Base-by-base conservation (phyloP, 805 yeast species). In the Cyberlindnera subsufficiens region DNA sequence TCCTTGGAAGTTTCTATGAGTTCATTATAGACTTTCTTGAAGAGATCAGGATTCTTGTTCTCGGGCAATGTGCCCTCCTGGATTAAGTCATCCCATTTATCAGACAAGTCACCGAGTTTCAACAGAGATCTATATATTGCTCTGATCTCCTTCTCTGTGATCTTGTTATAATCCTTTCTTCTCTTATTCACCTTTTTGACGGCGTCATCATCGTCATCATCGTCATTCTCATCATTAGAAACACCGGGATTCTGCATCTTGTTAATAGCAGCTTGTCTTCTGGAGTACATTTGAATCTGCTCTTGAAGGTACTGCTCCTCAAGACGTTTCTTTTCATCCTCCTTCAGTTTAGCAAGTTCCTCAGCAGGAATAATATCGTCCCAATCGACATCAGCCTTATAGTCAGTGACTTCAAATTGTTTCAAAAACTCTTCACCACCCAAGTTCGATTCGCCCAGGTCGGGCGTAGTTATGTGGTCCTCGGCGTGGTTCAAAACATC, bases 321-420 rank as follows among this genome's bases (percentile, higher is more conserved):
- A 36, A 82, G 76, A 40, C 85, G 75, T 60, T 80, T 83, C 71
- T 84, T 82, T 60, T 93, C 99, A 43, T 89, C 96, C 50, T 86
- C 96, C 61, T 93, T 93, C 54, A 93, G 72, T 60, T 85, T 87
- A 46, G 80, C 75, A 50, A 95, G 71, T 63, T 93, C 99, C 36
- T 86, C 96, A 51, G 87, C 90, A 0, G 99, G 99, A 56, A 93
- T 93, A 54, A 93, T 93, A 63, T 93, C 99, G 67, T 93, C 98
- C 99, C 99, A 93, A 50, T 89, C 95, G 47, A 91, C 89, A 63
- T 91, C 96, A 1, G 99, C 98, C 68, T 93, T 93, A 64, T 90
- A 95, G 61, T 93, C 99, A 0, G 99, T 93, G 41, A 93, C 99
- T 65, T 93, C 99, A 62, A 93, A 93, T 66, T 93, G 99, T 58